Base-by-base conservation (phyloP, 257 asterid species). In the Verbena officinalis region DNA sequence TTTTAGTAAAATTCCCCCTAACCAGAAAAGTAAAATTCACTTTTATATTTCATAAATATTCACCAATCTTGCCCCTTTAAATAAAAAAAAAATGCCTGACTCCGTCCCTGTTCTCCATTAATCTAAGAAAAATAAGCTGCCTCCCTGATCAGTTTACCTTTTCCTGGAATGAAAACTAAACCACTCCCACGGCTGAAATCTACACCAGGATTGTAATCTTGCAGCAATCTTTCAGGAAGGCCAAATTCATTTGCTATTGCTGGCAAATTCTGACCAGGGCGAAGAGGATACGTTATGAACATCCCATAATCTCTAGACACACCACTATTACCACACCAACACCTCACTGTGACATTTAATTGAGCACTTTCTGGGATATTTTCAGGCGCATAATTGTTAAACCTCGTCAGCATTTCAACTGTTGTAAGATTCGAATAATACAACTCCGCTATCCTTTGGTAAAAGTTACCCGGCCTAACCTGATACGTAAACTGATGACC, bases 221-320 rank as follows among this genome's bases (percentile, higher is more conserved):
- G 81, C 78, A 89, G 21, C 83, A 86, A 56, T 46, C 49, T 58
- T 27, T 74, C 86, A 56, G 84, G 65, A 36, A 86, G 75, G 40
- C 65, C 64, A 55, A 61, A 40, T 1, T 60, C 75, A 63, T 43
- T 72, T 3, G 81, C 84, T 60, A 89, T 3, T 0, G 73, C 48
- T 30, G 72, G 49, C 64, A 63, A 67, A 63, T 40, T 74, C 80
- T 86, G 62, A 1, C 84, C 83, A n/a, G 59, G 64, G 0, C 85
- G 86, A 66, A 88, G 78, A 40, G 95, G 82, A 68, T 85, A 88
- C 1, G 91, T 71, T 14, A 86, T 27, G 17, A 88, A 88, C 66
- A 86, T 62, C 20, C 90, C 92, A 39, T 86, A 86, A 75, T 67
- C 85, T 44, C 62, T 64, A 2, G 95, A 86, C 11, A 86, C 95